Evolutionary conservation across 192 early-diverging fungal genomes (phyloP).

Genomic region (Coemansia sp.): DNA sequence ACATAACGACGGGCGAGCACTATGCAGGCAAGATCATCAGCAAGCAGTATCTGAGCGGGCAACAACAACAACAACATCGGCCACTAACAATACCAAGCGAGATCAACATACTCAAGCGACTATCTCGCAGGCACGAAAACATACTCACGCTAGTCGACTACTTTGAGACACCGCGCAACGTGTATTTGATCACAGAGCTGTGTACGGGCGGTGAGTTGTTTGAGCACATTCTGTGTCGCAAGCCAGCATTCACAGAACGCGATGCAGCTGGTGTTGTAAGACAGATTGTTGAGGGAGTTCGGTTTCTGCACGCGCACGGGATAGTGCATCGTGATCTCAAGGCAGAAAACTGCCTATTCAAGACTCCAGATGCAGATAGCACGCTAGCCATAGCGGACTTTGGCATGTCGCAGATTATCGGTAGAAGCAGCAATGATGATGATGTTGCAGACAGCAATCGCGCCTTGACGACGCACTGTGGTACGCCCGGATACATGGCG

Average conservation of each 20-base stretch:
- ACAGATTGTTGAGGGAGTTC: constrained; percentile 79
- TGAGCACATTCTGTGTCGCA: constrained; percentile 74
- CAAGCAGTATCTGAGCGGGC: constrained; percentile 72
- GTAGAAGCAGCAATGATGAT: not conserved
- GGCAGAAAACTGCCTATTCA: constrained; percentile 82
- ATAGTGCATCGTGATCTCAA: constrained; percentile 86
- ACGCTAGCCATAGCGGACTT: constrained; percentile 83
- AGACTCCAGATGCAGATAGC: constrained; percentile 59
- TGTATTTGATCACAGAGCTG: constrained; percentile 79
- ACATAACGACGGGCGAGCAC: constrained; percentile 66
- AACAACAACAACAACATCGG: constrained; percentile 54
- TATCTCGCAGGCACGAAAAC: constrained; percentile 74
- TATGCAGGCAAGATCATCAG: constrained; percentile 86
- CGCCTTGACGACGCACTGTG: constrained; percentile 70
- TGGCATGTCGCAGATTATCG: constrained; percentile 71
- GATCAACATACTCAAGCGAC: constrained; percentile 67
- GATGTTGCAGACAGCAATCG: constrained; percentile 60
- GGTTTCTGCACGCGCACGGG: constrained; percentile 80
- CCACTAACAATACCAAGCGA: constrained; percentile 72
- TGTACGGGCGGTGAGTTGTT: constrained; percentile 93
- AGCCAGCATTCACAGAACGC: constrained; percentile 66
- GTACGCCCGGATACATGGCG: constrained; percentile 83
- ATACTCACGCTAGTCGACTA: constrained; percentile 75
- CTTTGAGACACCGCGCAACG: constrained; percentile 79
- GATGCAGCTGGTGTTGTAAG: constrained; percentile 82